Conservation (phyloP, 176 grass and related monocot genomes). For the Hordeum vulgare region DNA sequence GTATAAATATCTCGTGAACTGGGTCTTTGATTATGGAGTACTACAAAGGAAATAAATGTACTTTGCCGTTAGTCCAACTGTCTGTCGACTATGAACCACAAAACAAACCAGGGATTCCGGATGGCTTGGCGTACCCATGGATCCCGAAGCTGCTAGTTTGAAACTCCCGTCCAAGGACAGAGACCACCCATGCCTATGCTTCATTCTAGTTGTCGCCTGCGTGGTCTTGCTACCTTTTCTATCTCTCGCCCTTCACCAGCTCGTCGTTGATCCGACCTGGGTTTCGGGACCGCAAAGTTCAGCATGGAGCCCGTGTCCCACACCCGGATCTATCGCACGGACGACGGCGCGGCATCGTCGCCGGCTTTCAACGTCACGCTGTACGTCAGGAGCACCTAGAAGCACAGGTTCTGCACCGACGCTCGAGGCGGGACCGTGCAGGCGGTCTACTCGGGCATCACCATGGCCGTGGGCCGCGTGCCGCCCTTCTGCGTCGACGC, state of each 20-base stretch:
- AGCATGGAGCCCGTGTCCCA: conserved; percentile 2
- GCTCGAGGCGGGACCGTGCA: background rate
- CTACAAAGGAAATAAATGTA: too few relatives aligned
- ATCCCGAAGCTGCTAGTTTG: too few relatives aligned
- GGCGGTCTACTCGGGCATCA: background rate
- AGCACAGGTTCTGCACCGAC: background rate
- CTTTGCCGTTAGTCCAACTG: too few relatives aligned
- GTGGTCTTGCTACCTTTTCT: too few relatives aligned
- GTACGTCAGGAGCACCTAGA: background rate
- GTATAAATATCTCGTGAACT: too few relatives aligned
- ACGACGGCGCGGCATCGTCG: too few relatives aligned
- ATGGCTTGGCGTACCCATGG: too few relatives aligned
- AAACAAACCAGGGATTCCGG: too few relatives aligned
- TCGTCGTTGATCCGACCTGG: background rate
- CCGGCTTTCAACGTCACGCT: conserved; percentile 5
- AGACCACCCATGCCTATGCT: background rate
- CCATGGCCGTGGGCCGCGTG: background rate
- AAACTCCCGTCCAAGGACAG: background rate
- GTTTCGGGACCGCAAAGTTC: background rate
- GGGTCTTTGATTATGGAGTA: too few relatives aligned
- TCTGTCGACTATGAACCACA: too few relatives aligned
- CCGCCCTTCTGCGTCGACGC: background rate
- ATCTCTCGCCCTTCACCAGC: background rate
- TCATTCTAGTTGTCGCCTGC: background rate
- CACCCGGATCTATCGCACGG: background rate